These are phyloP conservation scores for Fusarium sp. DNA, from an alignment of 2,329 filamentous ascomycete species.

Conservation along the genomic window DNA sequence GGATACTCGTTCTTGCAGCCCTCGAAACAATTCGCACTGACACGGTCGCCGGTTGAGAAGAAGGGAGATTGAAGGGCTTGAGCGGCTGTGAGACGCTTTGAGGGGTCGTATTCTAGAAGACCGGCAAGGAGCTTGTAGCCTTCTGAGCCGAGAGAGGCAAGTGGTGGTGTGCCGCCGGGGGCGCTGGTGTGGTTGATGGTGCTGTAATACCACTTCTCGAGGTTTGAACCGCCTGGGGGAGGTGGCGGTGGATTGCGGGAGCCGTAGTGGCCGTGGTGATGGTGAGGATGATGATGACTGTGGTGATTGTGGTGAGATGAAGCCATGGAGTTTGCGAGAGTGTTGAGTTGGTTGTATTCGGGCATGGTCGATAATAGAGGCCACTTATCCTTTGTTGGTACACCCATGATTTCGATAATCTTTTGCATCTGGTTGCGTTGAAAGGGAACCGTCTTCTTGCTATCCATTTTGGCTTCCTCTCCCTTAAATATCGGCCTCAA, in stretches of 20 bases:
- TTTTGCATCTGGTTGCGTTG: slow-evolving; percentile 99
- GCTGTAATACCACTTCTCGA: slow-evolving; percentile 84
- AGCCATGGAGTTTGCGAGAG: slow-evolving; percentile 61
- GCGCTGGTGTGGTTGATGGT: slow-evolving; percentile 69
- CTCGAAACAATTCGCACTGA: slow-evolving; percentile 89
- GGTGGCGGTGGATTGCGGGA: slow-evolving; percentile 51
- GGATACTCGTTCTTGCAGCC: slow-evolving; percentile 90
- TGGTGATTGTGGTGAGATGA: slow-evolving; percentile 53
- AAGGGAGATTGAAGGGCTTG: slow-evolving; percentile 91
- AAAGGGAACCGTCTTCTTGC: slow-evolving; percentile 96
- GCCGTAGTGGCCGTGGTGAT: slow-evolving; percentile 54
- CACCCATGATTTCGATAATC: slow-evolving; percentile 94
- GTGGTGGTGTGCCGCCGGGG: slow-evolving; percentile 45
- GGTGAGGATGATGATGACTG: slow-evolving; percentile 55
- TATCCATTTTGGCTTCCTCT: slow-evolving; percentile 98
- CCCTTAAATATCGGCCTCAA: slow-evolving; percentile 97
- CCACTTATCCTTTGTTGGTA: slow-evolving; percentile 91
- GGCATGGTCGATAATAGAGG: slow-evolving; percentile 85
- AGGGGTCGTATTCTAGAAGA: slow-evolving; percentile 91
- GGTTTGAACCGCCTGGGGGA: slow-evolving; percentile 53
- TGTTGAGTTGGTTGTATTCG: slow-evolving; percentile 78
- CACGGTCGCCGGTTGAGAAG: slow-evolving; percentile 78
- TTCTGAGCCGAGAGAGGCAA: slow-evolving; percentile 74
- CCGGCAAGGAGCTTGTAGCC: slow-evolving; percentile 84
- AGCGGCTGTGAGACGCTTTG: slow-evolving; percentile 85